These are phyloP conservation scores for Aspergillus homomorphus DNA, from an alignment of 495 filamentous ascomycete genomes.

Conservation along the genomic window DNA sequence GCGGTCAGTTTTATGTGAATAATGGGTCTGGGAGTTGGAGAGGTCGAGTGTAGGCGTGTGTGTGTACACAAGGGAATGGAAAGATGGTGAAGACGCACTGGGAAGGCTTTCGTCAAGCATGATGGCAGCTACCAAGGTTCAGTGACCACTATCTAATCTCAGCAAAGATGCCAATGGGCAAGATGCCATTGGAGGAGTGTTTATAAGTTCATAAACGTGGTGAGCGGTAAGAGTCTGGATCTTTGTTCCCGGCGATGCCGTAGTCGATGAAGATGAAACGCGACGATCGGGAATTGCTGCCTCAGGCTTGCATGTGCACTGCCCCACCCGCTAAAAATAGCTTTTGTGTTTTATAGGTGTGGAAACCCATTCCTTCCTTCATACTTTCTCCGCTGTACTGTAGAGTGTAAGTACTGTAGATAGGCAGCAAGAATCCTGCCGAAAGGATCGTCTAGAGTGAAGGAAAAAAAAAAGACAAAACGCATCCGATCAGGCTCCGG, in stretches of 20 bases:
- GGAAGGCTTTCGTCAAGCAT: slow-evolving; percentile 98
- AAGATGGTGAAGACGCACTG: slow-evolving; percentile 48
- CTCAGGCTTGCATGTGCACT: not conserved
- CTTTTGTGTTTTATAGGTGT: not conserved
- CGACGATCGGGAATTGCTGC: not conserved
- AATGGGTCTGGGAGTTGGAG: slow-evolving; percentile 14
- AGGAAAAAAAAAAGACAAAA: too few species aligned
- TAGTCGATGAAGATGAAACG: not conserved
- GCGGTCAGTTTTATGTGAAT: slow-evolving; percentile 5
- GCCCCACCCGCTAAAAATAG: slow-evolving; percentile 7
- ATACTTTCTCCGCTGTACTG: not conserved
- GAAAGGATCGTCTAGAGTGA: not conserved
- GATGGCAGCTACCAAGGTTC: not conserved
- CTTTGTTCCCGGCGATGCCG: not conserved
- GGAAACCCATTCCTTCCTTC: not conserved
- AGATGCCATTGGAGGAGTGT: slow-evolving; percentile 5
- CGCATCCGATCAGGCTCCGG: not conserved
- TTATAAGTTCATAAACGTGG: not conserved
- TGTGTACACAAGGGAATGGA: not conserved
- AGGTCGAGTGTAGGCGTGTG: slow-evolving; percentile 26
- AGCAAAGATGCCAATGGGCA: not conserved
- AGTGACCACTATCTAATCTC: not conserved
- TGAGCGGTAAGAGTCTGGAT: not conserved
- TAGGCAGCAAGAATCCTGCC: not conserved
- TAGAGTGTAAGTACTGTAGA: not conserved